Conservation (phyloP, 164 flowering plant species). For the Dillenia turbinata region DNA sequence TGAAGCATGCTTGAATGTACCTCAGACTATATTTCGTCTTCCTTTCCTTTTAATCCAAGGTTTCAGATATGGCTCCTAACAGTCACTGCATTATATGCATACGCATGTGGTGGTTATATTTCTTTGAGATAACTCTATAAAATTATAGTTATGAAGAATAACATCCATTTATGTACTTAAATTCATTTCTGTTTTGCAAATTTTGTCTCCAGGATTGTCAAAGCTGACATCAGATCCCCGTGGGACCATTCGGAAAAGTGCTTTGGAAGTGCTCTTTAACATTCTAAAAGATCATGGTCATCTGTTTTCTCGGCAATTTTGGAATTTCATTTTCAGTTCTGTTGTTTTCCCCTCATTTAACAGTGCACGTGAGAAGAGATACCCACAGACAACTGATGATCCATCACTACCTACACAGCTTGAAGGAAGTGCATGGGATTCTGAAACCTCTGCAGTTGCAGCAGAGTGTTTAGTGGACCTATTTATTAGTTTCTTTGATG, state of each 20-base stretch:
- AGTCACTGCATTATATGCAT: too few species aligned
- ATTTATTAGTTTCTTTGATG: constrained; percentile 58
- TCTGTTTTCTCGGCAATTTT: constrained; percentile 74
- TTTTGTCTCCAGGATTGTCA: constrained; percentile 72
- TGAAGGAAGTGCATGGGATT: constrained; percentile 61
- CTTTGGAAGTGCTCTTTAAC: constrained; percentile 93
- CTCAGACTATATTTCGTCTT: too few species aligned
- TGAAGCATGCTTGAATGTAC: too few species aligned
- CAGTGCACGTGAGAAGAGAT: constrained; percentile 24
- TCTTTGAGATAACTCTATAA: too few species aligned
- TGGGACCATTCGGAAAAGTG: constrained; percentile 78
- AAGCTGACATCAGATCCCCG: constrained; percentile 87
- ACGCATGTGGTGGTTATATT: too few species aligned
- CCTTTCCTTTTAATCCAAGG: too few species aligned
- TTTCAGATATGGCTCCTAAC: too few species aligned
- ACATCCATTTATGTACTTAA: background rate
- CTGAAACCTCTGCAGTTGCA: constrained; percentile 76
- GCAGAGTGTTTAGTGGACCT: constrained; percentile 74
- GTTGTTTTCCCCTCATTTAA: constrained; percentile 71
- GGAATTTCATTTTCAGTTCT: constrained; percentile 60
- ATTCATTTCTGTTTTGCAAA: constrained; percentile 2
- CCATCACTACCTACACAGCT: constrained; percentile 21
- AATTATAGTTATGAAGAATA: background rate
- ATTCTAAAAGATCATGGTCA: constrained; percentile 96
- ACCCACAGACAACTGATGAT: constrained; percentile 21